Evolutionary conservation across 192 early-diverging fungal species (phyloP).

Genomic region (Linnemannia zychae): DNA sequence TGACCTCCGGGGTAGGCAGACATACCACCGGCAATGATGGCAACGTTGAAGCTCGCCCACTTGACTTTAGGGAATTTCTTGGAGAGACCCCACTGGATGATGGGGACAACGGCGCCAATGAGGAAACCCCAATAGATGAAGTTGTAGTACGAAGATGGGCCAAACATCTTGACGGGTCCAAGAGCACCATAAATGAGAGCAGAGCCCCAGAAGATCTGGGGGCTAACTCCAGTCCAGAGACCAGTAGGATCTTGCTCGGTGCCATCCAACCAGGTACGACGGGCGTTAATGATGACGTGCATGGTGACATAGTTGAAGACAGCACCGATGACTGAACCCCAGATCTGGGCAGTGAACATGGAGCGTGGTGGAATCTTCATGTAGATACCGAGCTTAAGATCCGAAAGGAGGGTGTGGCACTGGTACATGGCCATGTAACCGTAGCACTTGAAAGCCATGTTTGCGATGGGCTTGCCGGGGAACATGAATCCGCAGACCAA

Average conservation of each 20-base stretch:
- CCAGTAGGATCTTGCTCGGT: conserved; percentile 55
- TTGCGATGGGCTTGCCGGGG: conserved; percentile 67
- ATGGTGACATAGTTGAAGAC: conserved; percentile 61
- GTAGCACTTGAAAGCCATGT: conserved; percentile 72
- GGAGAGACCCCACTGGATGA: conserved; percentile 67
- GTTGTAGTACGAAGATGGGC: conserved; percentile 45
- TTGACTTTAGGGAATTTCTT: conserved; percentile 61
- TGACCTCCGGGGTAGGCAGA: conserved; percentile 62
- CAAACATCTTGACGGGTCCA: conserved; percentile 74
- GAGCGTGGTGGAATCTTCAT: conserved; percentile 78
- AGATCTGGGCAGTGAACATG: conserved; percentile 72
- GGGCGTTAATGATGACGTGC: conserved; percentile 41
- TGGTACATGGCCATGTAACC: conserved; percentile 75
- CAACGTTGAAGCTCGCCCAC: conserved; percentile 63
- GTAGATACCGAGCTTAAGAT: conserved; percentile 83
- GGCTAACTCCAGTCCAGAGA: conserved; percentile 61
- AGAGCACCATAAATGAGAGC: conserved; percentile 82
- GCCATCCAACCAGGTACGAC: conserved; percentile 36
- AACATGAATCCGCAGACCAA: conserved; percentile 68
- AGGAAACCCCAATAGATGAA: conserved; percentile 57
- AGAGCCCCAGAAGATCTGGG: conserved; percentile 69
- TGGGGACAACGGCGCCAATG: conserved; percentile 64
- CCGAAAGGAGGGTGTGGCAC: conserved; percentile 76
- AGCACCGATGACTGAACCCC: conserved; percentile 64
- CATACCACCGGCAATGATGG: conserved; percentile 60